Percentiles rank a stretch among this genome's conserved stretches.
Conservation (phyloP, 1,284 basidiomycete genomes). For the Garcileccinum viscosum region DNA sequence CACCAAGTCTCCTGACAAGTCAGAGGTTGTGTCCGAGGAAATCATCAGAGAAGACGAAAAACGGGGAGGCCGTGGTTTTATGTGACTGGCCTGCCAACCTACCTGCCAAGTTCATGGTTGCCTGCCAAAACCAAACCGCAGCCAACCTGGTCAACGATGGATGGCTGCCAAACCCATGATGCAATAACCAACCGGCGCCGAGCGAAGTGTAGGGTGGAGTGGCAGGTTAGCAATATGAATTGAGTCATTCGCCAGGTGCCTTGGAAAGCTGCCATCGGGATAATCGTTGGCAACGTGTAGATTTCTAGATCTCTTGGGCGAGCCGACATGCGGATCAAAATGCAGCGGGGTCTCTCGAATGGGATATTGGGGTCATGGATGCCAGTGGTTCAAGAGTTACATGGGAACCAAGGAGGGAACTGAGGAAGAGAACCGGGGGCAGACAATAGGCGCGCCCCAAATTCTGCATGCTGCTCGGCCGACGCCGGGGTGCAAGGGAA, state of each 20-base stretch:
- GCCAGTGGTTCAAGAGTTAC: background rate
- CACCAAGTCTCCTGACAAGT: background rate
- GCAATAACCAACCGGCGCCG: background rate
- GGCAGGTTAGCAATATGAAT: slow-evolving; percentile 3
- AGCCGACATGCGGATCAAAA: background rate
- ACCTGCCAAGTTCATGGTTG: background rate
- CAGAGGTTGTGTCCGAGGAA: background rate
- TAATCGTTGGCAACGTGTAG: background rate
- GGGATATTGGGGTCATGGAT: background rate
- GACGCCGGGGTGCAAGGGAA: too few relatives aligned
- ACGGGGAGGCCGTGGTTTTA: background rate
- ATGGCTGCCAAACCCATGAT: background rate
- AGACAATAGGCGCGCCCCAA: background rate
- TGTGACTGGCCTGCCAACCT: rapidly evolving
- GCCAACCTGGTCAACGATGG: background rate
- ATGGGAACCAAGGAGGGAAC: slow-evolving; percentile 12
- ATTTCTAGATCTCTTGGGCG: background rate
- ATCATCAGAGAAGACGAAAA: background rate
- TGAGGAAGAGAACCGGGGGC: background rate
- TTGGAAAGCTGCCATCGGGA: slow-evolving; percentile 6
- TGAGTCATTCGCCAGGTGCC: background rate
- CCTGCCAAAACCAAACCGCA: background rate
- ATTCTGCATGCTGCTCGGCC: too few relatives aligned
- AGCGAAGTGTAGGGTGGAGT: background rate
- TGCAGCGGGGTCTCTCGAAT: background rate